Percentiles rank a stretch among this genome's conserved stretches.
Evolutionary conservation across 768 basidiomycete genomes (phyloP).

Genomic region (Tephrocybe sp.): DNA sequence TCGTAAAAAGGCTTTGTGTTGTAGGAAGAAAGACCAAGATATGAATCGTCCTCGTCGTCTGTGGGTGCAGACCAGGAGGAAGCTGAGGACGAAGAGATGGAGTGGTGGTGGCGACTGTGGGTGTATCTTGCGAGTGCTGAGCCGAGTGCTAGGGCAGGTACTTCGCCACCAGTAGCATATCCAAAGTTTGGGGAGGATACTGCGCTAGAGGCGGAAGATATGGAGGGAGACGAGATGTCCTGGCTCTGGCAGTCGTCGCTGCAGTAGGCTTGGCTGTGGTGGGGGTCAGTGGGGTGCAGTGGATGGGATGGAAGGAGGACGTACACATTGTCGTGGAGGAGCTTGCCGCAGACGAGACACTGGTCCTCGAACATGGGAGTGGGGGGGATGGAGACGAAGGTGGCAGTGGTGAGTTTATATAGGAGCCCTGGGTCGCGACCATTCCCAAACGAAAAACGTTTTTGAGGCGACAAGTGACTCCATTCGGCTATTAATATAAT

Average conservation of each 20-base stretch:
- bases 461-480: slow-evolving; percentile 33
- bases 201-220: slow-evolving; percentile 65
- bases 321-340: slow-evolving; percentile 61
- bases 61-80: slow-evolving; percentile 66
- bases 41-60: slow-evolving; percentile 61
- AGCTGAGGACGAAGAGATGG: slow-evolving; percentile 60
- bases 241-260: slow-evolving; percentile 62
- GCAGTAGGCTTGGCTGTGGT: slow-evolving; percentile 62
- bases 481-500: slow-evolving; percentile 22
- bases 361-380: slow-evolving; percentile 74
- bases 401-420: no score
- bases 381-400: no score
- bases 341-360: slow-evolving; percentile 70
- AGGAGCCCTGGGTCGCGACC: slow-evolving; percentile 34
- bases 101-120: slow-evolving; percentile 44
- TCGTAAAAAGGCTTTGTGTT: slow-evolving; percentile 35
- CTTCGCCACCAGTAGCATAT: slow-evolving; percentile 53
- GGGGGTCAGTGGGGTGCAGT: slow-evolving; percentile 16
- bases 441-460: slow-evolving; percentile 34
- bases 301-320: slow-evolving; percentile 23
- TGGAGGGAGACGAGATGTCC: slow-evolving; percentile 64
- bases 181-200: slow-evolving; percentile 65
- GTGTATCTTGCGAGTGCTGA: slow-evolving; percentile 46
- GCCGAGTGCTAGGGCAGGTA: slow-evolving; percentile 66
- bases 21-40: slow-evolving; percentile 28